Percentiles rank a stretch among this genome's conserved stretches.
Evolutionary conservation across 768 basidiomycete species (phyloP).

Genomic region (Hirschioporus abietinus): DNA sequence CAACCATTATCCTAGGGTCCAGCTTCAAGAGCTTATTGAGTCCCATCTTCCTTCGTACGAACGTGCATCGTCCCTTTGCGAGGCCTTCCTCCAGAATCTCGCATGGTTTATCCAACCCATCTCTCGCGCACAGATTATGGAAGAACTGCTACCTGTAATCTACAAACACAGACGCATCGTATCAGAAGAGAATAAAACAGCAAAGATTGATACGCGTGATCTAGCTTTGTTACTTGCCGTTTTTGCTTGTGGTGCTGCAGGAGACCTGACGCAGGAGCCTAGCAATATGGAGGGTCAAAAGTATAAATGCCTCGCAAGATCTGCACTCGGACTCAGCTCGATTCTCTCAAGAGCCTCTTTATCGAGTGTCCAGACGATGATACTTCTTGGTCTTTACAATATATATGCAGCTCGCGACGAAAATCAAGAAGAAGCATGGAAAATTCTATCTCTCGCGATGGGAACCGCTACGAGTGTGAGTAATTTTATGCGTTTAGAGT

Average conservation of each 20-base stretch:
- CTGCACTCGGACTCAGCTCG: conserved; percentile 39
- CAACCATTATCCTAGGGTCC: neutral
- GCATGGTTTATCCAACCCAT: conserved; percentile 47
- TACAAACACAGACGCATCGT: conserved; percentile 26
- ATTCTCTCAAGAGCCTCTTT: conserved; percentile 49
- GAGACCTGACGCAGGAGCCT: conserved; percentile 44
- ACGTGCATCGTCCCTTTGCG: conserved; percentile 34
- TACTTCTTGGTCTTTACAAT: conserved; percentile 30
- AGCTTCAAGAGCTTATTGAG: conserved; percentile 1
- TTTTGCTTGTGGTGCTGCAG: conserved; percentile 67
- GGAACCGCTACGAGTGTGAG: neutral
- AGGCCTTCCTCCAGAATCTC: conserved; percentile 41
- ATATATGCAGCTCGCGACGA: conserved; percentile 19
- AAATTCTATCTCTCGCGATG: neutral
- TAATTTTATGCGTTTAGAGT: neutral
- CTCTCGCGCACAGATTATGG: conserved; percentile 41
- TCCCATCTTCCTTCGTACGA: conserved; percentile 36
- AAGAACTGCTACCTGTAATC: conserved; percentile 33
- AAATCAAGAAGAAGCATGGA: neutral
- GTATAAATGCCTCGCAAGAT: conserved; percentile 43
- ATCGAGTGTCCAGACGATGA: conserved; percentile 44
- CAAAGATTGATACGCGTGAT: conserved; percentile 29
- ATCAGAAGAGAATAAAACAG: conserved; percentile 16
- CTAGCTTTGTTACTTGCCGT: conserved; percentile 66
- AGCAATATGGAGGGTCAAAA: conserved; percentile 47